Conservation (phyloP, 2,329 filamentous ascomycete species). For the Periconia sp. region DNA sequence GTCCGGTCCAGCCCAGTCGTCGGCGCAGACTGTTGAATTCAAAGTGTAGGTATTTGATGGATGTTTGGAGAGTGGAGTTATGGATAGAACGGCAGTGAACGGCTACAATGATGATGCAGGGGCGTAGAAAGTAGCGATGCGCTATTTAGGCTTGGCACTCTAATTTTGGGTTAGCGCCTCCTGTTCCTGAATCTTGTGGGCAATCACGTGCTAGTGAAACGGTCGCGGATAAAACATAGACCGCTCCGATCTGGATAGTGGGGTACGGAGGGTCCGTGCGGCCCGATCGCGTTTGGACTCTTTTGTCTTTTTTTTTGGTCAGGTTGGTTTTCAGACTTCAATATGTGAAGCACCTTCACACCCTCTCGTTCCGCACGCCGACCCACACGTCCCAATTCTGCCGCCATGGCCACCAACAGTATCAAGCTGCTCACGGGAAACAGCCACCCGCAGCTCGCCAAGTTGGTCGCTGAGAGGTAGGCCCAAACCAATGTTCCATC, state of each 20-base stretch:
- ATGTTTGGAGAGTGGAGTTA: no score
- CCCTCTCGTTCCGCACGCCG: neutral
- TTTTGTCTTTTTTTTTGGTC: slow-evolving; percentile 14
- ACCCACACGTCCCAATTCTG: slow-evolving; percentile 7
- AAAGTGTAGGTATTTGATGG: no score
- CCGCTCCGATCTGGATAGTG: slow-evolving; percentile 7
- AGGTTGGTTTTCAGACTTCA: slow-evolving; percentile 11
- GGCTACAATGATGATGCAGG: no score
- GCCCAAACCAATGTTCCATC: slow-evolving; percentile 18
- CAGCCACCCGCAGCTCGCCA: slow-evolving; percentile 72
- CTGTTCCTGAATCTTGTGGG: no score
- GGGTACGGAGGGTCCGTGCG: slow-evolving; percentile 18
- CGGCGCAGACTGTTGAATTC: no score
- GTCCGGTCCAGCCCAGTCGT: no score
- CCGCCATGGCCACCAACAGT: slow-evolving; percentile 68
- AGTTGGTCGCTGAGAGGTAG: slow-evolving; percentile 68
- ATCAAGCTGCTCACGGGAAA: slow-evolving; percentile 77
- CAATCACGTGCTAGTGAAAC: no score
- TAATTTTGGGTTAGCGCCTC: no score
- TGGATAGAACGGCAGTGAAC: no score
- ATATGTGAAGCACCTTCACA: slow-evolving; percentile 14
- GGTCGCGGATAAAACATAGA: slow-evolving; percentile 17
- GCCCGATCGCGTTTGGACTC: slow-evolving; percentile 17
- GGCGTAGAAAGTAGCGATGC: no score
- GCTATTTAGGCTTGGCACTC: no score